Evolutionary conservation across 768 basidiomycete genomes (phyloP), one percentile per base, ranked within the genome.

Genomic region (Tulasnella sp.): DNA sequence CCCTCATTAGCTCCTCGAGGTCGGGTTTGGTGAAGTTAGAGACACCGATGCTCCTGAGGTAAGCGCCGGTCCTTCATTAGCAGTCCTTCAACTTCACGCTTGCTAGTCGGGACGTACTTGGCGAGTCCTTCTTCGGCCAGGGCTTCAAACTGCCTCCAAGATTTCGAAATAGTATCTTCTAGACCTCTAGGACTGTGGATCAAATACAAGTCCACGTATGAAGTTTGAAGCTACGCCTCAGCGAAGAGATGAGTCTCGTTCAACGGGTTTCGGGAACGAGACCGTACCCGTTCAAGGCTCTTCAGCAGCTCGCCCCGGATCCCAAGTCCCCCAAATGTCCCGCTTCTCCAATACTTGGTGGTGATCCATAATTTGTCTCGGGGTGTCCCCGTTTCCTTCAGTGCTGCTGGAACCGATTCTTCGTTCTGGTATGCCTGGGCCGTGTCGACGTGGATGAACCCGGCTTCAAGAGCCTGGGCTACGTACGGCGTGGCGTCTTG

Each of bases 181-280:
- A 83, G 75, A 9, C 74, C 78, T 0, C 6, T 26, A 0, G 89
- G 88, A 3, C 47, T 47, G 75, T 92, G 90, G 41, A 91, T 85
- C 52, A 92, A 85, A 79, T 91, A 92, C 11, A 92, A 79, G 76
- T 92, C 89, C 5, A 92, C 81, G 40, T 86, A 83, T 67, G 83
- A 80, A 14, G 90, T 75, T 0, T 85, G 86, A 11, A 92, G 84
- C 89, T 91, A 75, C 17, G 67, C 22, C 64, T 66, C 47, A 2
- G n/a, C 34, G 12, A 34, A 35, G 44, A 35, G 47, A n/a, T 59
- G 16, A 9, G 42, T 3, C 8, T 5, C 34, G 2, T n/a, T 4
- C 69, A 17, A 12, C 22, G 64, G n/a, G 41, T 34, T 39, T 34
- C 22, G 47, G 47, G 8, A 17, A 17, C 11, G 17, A 29, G 41